phyloP scores from a whole-genome alignment of 371 early-diverging fungal genomes.

The Polyrhizophydium stewartii region DNA sequence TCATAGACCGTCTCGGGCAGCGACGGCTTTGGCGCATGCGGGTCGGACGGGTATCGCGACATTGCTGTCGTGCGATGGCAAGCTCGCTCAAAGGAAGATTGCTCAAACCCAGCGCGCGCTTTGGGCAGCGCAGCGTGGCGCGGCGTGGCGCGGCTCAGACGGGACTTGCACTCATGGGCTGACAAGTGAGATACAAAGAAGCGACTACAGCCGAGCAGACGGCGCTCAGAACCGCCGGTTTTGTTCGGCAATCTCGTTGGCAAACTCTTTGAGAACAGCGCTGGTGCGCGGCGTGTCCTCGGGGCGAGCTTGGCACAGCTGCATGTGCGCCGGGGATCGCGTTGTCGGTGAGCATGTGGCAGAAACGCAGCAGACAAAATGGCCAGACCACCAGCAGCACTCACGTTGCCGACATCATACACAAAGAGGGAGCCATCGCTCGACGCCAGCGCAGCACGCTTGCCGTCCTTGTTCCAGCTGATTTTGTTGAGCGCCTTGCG shows the following conservation, averaged over 20 bases:
- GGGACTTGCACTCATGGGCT: no score
- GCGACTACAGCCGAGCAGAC: not conserved
- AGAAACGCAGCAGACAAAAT: not conserved
- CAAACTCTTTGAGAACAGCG: constrained; percentile 1
- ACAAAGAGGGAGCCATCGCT: constrained; percentile 84
- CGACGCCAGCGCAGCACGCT: constrained; percentile 75
- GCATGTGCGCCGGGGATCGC: not conserved
- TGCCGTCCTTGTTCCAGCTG: constrained; percentile 87
- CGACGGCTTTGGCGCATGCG: no score
- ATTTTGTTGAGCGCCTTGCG: constrained; percentile 88
- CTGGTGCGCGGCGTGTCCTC: not conserved
- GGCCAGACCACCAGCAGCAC: not conserved
- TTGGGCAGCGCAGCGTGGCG: no score
- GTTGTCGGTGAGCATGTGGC: no score
- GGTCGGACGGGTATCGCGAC: no score
- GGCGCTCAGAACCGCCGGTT: not conserved
- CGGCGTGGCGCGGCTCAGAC: no score
- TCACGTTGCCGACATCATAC: constrained; percentile 87
- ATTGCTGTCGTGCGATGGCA: no score
- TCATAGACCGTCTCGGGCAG: not conserved
- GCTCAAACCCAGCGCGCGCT: no score
- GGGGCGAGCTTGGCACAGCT: not conserved
- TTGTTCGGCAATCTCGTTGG: not conserved
- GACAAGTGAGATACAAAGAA: no score
- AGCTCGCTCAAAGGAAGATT: no score